These are phyloP conservation scores for Malbranchea cinnamomea DNA, from an alignment of 2,329 filamentous ascomycete species.

Conservation along the genomic window DNA sequence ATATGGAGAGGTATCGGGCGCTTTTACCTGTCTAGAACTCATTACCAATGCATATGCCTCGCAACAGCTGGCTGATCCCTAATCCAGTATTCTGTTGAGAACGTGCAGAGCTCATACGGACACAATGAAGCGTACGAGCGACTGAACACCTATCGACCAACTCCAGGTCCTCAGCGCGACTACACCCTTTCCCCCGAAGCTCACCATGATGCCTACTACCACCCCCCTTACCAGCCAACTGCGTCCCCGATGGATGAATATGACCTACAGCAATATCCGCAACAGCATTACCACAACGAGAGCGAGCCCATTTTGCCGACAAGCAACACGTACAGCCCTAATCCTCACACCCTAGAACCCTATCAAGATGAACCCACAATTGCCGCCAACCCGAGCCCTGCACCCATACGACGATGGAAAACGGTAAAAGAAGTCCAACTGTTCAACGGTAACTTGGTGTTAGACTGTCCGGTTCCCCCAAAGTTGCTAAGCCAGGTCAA, in stretches of 20 bases:
- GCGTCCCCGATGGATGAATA: slow-evolving; percentile 39
- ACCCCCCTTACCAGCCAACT: slow-evolving; percentile 62
- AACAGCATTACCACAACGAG: slow-evolving; percentile 50
- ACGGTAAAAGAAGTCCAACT: slow-evolving; percentile 97
- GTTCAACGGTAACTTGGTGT: slow-evolving; percentile 89
- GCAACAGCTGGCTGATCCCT: no score
- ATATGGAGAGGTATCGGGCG: no score
- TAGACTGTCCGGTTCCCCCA: slow-evolving; percentile 91
- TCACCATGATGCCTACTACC: slow-evolving; percentile 79
- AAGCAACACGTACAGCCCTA: slow-evolving; percentile 46
- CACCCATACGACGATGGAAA: slow-evolving; percentile 76
- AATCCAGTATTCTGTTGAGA: slow-evolving; percentile 52
- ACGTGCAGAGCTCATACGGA: slow-evolving; percentile 48
- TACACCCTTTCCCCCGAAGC: slow-evolving; percentile 69
- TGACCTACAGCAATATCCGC: slow-evolving; percentile 38
- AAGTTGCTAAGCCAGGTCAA: slow-evolving; percentile 73
- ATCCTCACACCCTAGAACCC: slow-evolving; percentile 31
- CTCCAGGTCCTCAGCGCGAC: slow-evolving; percentile 43
- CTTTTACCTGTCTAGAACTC: no score
- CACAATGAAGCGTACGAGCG: slow-evolving; percentile 47
- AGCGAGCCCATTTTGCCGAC: slow-evolving; percentile 66
- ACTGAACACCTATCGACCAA: slow-evolving; percentile 30
- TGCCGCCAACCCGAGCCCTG: slow-evolving; percentile 35
- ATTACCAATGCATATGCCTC: no score
- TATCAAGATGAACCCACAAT: slow-evolving; percentile 31